phyloP scores from a whole-genome alignment of 1,284 basidiomycete species.

The Lentinus polychrous region DNA sequence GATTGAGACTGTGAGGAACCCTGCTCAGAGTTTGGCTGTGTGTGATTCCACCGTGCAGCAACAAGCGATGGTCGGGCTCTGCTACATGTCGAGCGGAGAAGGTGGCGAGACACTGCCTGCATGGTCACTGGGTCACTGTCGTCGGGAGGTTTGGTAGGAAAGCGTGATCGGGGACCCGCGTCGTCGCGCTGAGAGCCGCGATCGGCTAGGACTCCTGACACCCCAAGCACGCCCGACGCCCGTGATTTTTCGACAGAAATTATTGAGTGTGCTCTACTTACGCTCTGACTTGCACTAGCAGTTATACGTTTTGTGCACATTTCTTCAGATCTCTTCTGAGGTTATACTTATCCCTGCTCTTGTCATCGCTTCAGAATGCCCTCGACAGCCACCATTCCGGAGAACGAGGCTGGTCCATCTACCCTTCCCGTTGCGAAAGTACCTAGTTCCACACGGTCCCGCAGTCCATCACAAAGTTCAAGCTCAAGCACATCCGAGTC shows the following conservation, averaged over 20 bases:
- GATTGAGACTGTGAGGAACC: neutral
- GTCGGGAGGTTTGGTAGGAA: conserved; percentile 11
- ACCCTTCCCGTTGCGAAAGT: no score
- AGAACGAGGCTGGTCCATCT: neutral
- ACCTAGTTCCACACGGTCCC: conserved; percentile 5
- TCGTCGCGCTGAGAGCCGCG: no score
- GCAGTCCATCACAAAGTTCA: conserved; percentile 1
- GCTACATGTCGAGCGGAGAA: conserved; percentile 7
- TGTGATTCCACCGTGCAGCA: neutral
- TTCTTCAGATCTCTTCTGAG: no score
- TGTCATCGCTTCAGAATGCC: conserved; percentile 7
- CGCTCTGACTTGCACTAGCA: no score
- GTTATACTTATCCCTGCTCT: no score
- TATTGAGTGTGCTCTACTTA: no score
- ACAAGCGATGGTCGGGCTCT: conserved; percentile 3
- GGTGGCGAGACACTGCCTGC: conserved; percentile 13
- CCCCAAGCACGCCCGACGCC: no score
- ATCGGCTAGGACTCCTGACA: no score
- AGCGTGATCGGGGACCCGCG: neutral
- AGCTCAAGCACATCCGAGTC: conserved; percentile 12
- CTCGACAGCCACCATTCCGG: conserved; percentile 15
- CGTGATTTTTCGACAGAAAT: no score
- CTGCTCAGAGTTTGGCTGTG: neutral
- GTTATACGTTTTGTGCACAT: no score
- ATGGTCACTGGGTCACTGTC: conserved; percentile 12